Evolutionary conservation across 768 basidiomycete genomes (phyloP).

Genomic region (Pisolithus marmoratus): DNA sequence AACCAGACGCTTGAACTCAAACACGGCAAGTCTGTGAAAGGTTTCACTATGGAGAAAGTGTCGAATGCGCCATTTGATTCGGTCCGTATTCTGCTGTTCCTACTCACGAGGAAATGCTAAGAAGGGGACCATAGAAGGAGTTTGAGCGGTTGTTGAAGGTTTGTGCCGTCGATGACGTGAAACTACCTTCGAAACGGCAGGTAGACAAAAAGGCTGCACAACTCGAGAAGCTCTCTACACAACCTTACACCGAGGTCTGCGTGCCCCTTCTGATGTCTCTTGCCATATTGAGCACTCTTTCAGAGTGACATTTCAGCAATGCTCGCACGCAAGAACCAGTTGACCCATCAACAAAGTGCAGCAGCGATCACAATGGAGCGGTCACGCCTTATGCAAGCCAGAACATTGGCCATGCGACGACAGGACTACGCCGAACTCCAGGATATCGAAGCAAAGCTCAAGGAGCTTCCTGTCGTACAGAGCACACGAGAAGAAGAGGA

Average conservation of each 20-base stretch:
- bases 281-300: constrained; percentile 7
- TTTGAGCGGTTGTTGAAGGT: constrained; percentile 52
- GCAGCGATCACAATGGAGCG: constrained; percentile 46
- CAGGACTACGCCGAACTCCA: constrained; percentile 62
- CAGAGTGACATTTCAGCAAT: constrained; percentile 83
- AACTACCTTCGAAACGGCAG: constrained; percentile 60
- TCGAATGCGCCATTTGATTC: constrained; percentile 65
- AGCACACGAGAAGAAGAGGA: constrained; percentile 21
- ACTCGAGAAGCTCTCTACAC: constrained; percentile 50
- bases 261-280: constrained; percentile 4
- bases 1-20: constrained; percentile 69
- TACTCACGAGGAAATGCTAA: constrained; percentile 7
- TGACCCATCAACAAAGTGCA: constrained; percentile 29
- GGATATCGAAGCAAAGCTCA: constrained; percentile 58
- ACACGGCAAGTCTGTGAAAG: constrained; percentile 60
- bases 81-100: constrained; percentile 38
- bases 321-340: constrained; percentile 59
- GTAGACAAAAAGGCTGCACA: constrained; percentile 62
- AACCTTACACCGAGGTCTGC: constrained; percentile 75
- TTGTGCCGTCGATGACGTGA: constrained; percentile 46
- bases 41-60: constrained; percentile 78
- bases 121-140: constrained; percentile 50
- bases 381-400: constrained; percentile 63
- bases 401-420: constrained; percentile 69
- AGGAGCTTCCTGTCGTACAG: constrained; percentile 35